Conservation (phyloP, 768 basidiomycete genomes). For the Xerocomellus amylosporus region DNA sequence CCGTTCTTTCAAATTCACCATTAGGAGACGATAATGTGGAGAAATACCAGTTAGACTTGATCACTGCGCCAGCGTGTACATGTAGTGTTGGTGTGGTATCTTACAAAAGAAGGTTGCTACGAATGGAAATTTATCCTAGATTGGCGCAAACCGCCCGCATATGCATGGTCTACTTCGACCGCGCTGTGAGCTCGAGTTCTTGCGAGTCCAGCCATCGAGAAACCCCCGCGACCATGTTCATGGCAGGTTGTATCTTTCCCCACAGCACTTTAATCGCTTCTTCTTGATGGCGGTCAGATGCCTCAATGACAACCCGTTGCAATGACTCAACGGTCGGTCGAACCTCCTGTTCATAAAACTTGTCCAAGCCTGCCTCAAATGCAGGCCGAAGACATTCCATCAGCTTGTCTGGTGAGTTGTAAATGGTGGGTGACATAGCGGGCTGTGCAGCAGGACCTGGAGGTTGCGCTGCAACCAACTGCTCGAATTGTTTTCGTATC, state of each 20-base stretch:
- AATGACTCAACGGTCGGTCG: slow-evolving; percentile 18
- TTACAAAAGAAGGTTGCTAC: slow-evolving; percentile 19
- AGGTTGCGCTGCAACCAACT: slow-evolving; percentile 10
- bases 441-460: neutral
- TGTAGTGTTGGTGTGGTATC: slow-evolving; percentile 3
- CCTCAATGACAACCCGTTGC: slow-evolving; percentile 5
- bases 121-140: slow-evolving; percentile 10
- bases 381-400: slow-evolving; percentile 20
- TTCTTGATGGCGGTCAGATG: slow-evolving; percentile 22
- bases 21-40: neutral
- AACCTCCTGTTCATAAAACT: slow-evolving; percentile 25
- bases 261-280: slow-evolving; percentile 24
- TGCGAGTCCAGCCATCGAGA: slow-evolving; percentile 32
- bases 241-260: slow-evolving; percentile 30
- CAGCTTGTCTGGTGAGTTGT: slow-evolving; percentile 9
- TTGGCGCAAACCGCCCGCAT: neutral
- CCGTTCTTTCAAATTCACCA: slow-evolving; percentile 16
- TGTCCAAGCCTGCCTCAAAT: slow-evolving; percentile 17
- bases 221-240: slow-evolving; percentile 31
- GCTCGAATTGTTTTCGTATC: slow-evolving; percentile 18
- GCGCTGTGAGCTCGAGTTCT: slow-evolving; percentile 22
- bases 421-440: neutral
- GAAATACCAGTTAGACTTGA: neutral
- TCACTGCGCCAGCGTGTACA: neutral
- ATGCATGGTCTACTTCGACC: neutral